Base-by-base conservation (phyloP, 2,329 filamentous ascomycete genomes). In the Plectosphaerella sp. region DNA sequence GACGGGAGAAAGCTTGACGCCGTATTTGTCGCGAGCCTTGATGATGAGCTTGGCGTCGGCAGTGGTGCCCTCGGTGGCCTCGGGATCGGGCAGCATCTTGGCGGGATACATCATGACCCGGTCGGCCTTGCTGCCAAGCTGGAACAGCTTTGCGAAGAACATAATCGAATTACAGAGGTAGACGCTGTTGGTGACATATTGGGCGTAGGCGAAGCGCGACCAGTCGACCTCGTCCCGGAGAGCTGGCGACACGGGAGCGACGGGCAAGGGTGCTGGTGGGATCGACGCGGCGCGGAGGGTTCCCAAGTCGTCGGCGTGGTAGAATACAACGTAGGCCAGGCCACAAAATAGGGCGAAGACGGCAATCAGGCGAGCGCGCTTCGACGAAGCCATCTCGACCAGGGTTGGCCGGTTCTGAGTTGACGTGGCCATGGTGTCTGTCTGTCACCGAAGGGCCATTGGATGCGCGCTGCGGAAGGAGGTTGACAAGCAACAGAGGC, bases 111-210 rank as follows among this genome's bases (percentile, higher is more conserved):
- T 67, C 58, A 79, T 65, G 2, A 78, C 62, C 2, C 73, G 66
- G 14, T 75, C 71, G 4, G 74, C 71, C 41, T 67, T 71, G 54
- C 72, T 78, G 7, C 65, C 62, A 0, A 78, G 56, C 1, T 67
- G 63, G 16, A 70, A 60, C 7, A 79, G 51, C 1, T 66, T 68
- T 53, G 77, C 75, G 49, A 79, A 77, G 3, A 78, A 64, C 74
- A 79, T 77, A 45, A 79, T 65, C 0, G 75, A 73, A 59, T 77
- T 78, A 57, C 76, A 79, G 2, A 79, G 64, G 52, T 77, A 75
- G 1, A 69, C 68, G 35, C 65, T 63, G n/a, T 72, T 64, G 1
- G 76, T 79, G 36, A 72, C 75, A 61, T 79, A 79, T 58, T 76
- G 73, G 1, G 70, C 68, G 53, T 79, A 78, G 0, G 76, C 76